Evolutionary conservation across 805 yeast genomes (phyloP).

Genomic region (Ogataea pini): DNA sequence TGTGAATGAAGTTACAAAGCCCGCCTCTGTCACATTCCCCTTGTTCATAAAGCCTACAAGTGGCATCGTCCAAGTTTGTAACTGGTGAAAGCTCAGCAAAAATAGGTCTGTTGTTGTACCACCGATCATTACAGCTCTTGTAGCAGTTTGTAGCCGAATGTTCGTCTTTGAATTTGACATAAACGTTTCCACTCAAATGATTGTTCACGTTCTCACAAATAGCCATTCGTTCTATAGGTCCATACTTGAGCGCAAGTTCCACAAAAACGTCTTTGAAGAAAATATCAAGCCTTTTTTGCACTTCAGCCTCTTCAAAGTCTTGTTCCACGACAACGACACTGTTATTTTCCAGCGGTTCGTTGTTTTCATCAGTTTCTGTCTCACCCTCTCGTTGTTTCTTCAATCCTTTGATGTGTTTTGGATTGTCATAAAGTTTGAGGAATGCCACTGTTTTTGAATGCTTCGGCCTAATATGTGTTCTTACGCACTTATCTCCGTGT

Average conservation of each 20-base stretch:
- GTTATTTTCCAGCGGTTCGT: conserved; percentile 1
- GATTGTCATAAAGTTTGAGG: conserved; percentile 64
- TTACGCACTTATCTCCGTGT: conserved; percentile 85
- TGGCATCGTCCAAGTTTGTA: conserved; percentile 63
- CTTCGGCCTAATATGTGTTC: conserved; percentile 68
- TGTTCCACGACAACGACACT: neutral
- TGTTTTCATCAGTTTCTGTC: conserved; percentile 4
- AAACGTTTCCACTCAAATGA: conserved; percentile 86
- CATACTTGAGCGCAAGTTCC: conserved; percentile 50
- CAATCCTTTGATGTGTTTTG: conserved; percentile 42
- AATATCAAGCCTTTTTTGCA: conserved; percentile 53
- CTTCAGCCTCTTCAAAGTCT: conserved; percentile 29
- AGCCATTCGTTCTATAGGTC: conserved; percentile 58
- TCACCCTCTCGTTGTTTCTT: conserved; percentile 35
- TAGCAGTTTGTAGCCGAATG: conserved; percentile 63
- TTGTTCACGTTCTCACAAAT: conserved; percentile 83
- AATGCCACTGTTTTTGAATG: conserved; percentile 65
- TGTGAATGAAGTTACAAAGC: conserved; percentile 85
- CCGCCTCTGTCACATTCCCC: conserved; percentile 74
- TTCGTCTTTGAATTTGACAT: conserved; percentile 57
- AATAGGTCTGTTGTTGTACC: conserved; percentile 81
- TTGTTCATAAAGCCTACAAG: conserved; percentile 70
- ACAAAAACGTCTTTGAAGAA: conserved; percentile 73
- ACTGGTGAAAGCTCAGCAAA: conserved; percentile 81
- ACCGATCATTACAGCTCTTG: conserved; percentile 66